Evolutionary conservation across 805 yeast species (phyloP), one percentile per base, ranked within the genome.

Genomic region (Ogataea polymorpha): DNA sequence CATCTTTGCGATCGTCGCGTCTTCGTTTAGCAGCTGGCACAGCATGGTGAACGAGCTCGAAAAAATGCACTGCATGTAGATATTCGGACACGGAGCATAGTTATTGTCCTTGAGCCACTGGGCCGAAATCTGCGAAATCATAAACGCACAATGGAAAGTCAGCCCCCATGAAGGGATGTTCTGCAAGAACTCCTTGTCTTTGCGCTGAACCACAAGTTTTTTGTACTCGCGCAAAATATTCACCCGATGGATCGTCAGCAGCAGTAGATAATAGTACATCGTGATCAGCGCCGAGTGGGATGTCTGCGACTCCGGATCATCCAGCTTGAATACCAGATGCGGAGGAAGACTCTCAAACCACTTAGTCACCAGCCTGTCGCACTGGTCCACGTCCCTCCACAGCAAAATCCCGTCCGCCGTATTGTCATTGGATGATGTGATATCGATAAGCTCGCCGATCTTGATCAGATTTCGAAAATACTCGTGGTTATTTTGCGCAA

Each of bases 81-180:
- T 33, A 7, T 27, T 18, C 6, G 48, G 43, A 15, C 50, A 43
- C 15, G 46, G 38, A 8, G 42, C 24, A 14, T 35, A 32, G 5
- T 16, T 14, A 11, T 35, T 34, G 18, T 79, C 77, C 11, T 83
- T 82, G 32, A 71, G 72, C 32, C 71, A 55, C 42, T 80, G 50
- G 41, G 75, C 75, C 25, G 75, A 67, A 34, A 83, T 80, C 38
- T 74, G 70, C 5, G 82, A 72, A 45, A 83, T 79, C 80, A 81
- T 80, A 51, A 82, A 74, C 1, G 89, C 86, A 2, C 89, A 84
- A 56, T 82, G 86, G 66, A 82, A 83, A 3, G 86, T 81, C 42
- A 83, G 79, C 3, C 86, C 84, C 81, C 86, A 78, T 10, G 83
- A 75, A 2, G 85, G 84, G 55, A 76, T 75, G 44, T 26, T 24